A percentile compares a stretch with the other conserved stretches of the same genome.
Evolutionary conservation across 768 basidiomycete genomes (phyloP).

Genomic region (Sporobolomyces pararoseus): DNA sequence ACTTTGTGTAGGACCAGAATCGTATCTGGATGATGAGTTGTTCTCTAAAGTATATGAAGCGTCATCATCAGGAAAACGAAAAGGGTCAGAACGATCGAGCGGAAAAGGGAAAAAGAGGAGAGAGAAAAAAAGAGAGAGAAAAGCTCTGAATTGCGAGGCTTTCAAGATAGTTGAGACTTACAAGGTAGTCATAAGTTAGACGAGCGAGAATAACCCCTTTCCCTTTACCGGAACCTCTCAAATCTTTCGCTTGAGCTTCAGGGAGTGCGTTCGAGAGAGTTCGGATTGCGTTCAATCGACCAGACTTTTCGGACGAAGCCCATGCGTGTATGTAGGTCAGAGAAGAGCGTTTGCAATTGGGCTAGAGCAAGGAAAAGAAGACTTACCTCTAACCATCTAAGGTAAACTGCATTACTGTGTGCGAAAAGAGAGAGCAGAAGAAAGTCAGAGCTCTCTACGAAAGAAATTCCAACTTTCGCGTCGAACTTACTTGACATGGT

Average conservation of each 20-base stretch:
- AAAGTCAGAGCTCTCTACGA: too few species aligned
- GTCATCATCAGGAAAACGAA: too few species aligned
- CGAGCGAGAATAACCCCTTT: constrained; percentile 29
- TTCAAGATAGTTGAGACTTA: neutral
- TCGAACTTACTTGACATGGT: constrained; percentile 26
- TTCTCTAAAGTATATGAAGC: neutral
- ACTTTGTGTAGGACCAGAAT: constrained; percentile 24
- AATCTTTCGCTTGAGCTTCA: constrained; percentile 1
- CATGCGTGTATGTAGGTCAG: neutral
- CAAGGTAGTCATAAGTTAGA: constrained; percentile 24
- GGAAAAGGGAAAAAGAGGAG: neutral
- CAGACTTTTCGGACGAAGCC: constrained; percentile 1
- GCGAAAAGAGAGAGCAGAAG: neutral
- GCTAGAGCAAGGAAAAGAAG: neutral
- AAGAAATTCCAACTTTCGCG: too few species aligned
- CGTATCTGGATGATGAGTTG: constrained; percentile 26
- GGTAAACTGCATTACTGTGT: constrained; percentile 27
- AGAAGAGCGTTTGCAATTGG: neutral
- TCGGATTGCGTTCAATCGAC: constrained; percentile 19
- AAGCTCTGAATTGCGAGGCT: too few species aligned
- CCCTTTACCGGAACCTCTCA: constrained; percentile 28
- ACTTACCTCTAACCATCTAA: constrained; percentile 32
- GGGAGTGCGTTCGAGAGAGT: neutral
- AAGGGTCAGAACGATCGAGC: neutral
- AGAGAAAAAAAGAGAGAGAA: neutral